Evolutionary conservation across 108 stramenopile species (phyloP).

Genomic region (Skeletonema marinoi): DNA sequence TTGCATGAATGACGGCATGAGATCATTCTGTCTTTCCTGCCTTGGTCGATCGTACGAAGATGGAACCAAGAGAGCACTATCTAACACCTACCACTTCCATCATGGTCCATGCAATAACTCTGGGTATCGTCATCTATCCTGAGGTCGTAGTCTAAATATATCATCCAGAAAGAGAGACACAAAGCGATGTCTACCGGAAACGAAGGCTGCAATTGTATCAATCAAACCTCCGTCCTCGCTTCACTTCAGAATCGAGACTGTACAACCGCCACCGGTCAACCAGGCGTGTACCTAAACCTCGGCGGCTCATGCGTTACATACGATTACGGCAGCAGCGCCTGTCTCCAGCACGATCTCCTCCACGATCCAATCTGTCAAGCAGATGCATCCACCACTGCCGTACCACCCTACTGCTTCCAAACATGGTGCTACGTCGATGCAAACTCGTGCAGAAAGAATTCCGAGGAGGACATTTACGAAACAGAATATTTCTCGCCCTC

Average conservation of each 20-base stretch:
- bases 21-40: no score
- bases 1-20: no score
- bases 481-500: neutral
- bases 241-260: slow-evolving; percentile 15
- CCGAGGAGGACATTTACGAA: slow-evolving; percentile 10
- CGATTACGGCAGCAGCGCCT: slow-evolving; percentile 12
- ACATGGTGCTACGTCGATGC: slow-evolving; percentile 30
- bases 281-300: slow-evolving; percentile 11
- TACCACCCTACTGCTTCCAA: slow-evolving; percentile 8
- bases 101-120: no score
- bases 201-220: slow-evolving; percentile 21
- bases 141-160: no score
- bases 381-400: neutral
- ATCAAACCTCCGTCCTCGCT: slow-evolving; percentile 6
- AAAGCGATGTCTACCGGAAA: slow-evolving; percentile 4
- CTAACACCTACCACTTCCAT: no score
- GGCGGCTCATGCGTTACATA: slow-evolving; percentile 19
- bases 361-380: slow-evolving; percentile 2
- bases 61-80: no score
- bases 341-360: slow-evolving; percentile 30
- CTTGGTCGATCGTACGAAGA: no score
- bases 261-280: neutral
- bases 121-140: no score
- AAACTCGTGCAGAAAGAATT: slow-evolving; percentile 5
- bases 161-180: no score